These are phyloP conservation scores for Penicillium sp. DNA, from an alignment of 2,329 filamentous ascomycete genomes.

Conservation along the genomic window DNA sequence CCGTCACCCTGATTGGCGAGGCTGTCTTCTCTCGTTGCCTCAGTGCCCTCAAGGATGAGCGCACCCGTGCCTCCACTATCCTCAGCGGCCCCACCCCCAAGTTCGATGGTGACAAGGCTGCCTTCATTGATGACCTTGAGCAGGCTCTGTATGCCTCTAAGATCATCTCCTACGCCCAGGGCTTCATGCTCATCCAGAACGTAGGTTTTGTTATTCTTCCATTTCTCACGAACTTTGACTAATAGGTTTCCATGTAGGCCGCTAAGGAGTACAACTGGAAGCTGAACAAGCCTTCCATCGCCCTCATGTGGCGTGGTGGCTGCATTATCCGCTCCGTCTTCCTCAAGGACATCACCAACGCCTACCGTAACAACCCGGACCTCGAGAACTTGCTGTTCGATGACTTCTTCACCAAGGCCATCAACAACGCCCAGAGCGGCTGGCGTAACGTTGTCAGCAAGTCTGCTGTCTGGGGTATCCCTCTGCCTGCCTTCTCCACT, in stretches of 20 bases:
- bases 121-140: conserved; percentile 96
- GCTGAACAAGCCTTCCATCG: conserved; percentile 99
- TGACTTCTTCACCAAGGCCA: conserved; percentile 99
- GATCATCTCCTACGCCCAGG: conserved; percentile 99
- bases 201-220: conserved; percentile 51
- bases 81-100: conserved; percentile 74
- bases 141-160: conserved; percentile 99
- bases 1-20: conserved; percentile 96
- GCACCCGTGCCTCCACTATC: conserved; percentile 73
- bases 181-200: conserved; percentile 99
- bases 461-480: conserved; percentile 90
- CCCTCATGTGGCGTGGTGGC: conserved; percentile 99
- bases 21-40: conserved; percentile 93
- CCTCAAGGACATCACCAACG: conserved; percentile 98
- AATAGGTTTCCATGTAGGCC: conserved; percentile 56
- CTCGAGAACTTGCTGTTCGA: conserved; percentile 98
- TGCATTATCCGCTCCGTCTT: conserved; percentile 99
- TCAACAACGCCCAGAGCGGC: conserved; percentile 90
- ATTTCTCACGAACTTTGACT: neutral
- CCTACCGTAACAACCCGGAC: conserved; percentile 90
- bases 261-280: conserved; percentile 97
- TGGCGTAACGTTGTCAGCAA: conserved; percentile 92
- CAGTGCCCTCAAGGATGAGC: conserved; percentile 92
- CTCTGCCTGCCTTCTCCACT: conserved; percentile 93
- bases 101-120: conserved; percentile 86